Evolutionary conservation across 805 yeast genomes (phyloP).

Genomic region (Metschnikowia continentalis): DNA sequence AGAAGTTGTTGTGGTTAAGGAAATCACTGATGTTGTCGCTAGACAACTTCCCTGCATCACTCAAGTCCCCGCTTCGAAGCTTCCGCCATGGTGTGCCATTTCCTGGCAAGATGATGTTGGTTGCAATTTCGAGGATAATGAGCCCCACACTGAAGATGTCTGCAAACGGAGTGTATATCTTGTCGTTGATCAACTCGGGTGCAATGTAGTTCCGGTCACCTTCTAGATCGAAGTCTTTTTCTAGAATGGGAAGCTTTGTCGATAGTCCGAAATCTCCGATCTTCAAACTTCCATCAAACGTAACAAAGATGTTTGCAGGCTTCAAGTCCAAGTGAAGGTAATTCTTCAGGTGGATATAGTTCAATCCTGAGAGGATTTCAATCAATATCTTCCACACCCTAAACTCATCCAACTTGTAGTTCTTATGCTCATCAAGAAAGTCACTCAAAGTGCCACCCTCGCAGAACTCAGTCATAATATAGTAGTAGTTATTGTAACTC

Average conservation of each 20-base stretch:
- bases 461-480: constrained; percentile 92
- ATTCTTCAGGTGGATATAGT: constrained; percentile 69
- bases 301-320: constrained; percentile 91
- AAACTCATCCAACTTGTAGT: constrained; percentile 85
- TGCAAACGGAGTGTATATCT: constrained; percentile 84
- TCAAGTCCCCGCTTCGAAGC: constrained; percentile 86
- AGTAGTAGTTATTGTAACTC: constrained; percentile 72
- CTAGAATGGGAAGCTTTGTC: constrained; percentile 65
- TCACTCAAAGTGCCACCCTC: constrained; percentile 88
- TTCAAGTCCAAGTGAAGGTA: constrained; percentile 87
- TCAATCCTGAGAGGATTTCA: constrained; percentile 75
- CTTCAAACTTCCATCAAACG: constrained; percentile 91
- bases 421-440: constrained; percentile 70
- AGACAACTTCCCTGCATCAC: constrained; percentile 87
- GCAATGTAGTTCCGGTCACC: constrained; percentile 98
- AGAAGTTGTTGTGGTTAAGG: constrained; percentile 34
- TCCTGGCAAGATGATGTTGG: constrained; percentile 90
- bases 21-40: constrained; percentile 43
- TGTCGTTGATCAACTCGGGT: constrained; percentile 84
- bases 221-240: constrained; percentile 77
- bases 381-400: constrained; percentile 94
- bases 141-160: constrained; percentile 94
- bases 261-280: constrained; percentile 98
- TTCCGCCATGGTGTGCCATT: constrained; percentile 97
- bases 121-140: constrained; percentile 91